Base-by-base conservation (phyloP, 2,329 filamentous ascomycete genomes). In the Byssoonygena ceratinophila region DNA sequence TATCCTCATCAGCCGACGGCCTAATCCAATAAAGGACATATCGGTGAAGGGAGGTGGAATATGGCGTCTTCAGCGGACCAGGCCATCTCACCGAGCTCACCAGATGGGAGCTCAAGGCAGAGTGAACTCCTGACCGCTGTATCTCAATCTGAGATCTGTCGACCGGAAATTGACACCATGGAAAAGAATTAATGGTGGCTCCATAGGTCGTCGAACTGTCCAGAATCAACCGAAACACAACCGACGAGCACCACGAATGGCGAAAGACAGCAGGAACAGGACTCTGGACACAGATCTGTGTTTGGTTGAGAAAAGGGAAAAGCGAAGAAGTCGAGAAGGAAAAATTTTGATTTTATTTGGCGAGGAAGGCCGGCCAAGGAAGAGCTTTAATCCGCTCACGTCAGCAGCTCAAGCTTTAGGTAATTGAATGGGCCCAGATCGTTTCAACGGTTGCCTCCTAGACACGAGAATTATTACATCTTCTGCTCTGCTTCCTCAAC, bases 41-140 rank as follows among this genome's bases (percentile, higher is more conserved):
- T 92, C 79, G 81, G 86, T 79, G 81, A 88, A 87, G 79, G 81
- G 87, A 83, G 73, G 76, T 82, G 85, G 85, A 91, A 91, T 91
- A 89, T 90, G 81, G 82, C 79, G 79, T 78, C 83, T 76, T 74
- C 75, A 71, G 72, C 71, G 68, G 25, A 61, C 59, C 63, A 61
- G 68, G 72, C 69, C 67, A 67, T 72, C 74, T 73, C 73, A 74
- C 78, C 76, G 78, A 80, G 79, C 79, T 87, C 83, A 84, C 77
- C 76, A 71, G 60, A 65, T 71, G 78, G 82, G 82, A 86, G 76
- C 80, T 79, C 77, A 80, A 79, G 80, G 77, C 64, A 61, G 63
- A 67, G 73, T 66, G 63, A 64, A 64, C 62, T 64, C 68, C 71
- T 71, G 70, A 74, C 73, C 69, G 75, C 75, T 72, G 71, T 74